Evolutionary conservation across 495 filamentous ascomycete species (phyloP), one percentile per base, ranked within the genome.

Genomic region (Neurospora sp.): DNA sequence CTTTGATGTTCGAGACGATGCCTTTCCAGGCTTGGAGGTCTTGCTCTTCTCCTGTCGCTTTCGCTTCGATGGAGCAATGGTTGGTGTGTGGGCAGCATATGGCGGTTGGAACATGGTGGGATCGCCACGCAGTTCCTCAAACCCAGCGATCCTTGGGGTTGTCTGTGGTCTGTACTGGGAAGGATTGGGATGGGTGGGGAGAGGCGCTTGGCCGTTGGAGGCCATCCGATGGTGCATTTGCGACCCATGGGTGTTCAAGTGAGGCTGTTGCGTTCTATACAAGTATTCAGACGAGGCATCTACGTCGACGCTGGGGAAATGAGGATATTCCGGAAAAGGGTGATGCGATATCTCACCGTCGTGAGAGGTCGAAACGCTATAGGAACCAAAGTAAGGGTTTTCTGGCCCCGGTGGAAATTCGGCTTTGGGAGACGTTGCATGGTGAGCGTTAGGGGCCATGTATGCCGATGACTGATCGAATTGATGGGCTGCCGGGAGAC

Each of bases 301-400:
- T 8, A 79, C 70, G 10, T 76, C 70, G 11, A 76, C 76, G 68
- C 41, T 69, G 8, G 69, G 31, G 53, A 75, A 78, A 1, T 69
- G 70, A 53, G 74, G 48, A 73, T 79, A 79, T 18, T 78, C 74
- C 7, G 61, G 70, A 38, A 77, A 74, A 14, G 72, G n/a, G 68
- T 79, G 79, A 46, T 78, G 78, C n/a, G 75, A 71, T 16, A 78
- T 70, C 41, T 81, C 78, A 31, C 69, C 68, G 0, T 77, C 76
- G 42, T 75, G 73, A 9, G 39, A 69, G 20, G 75, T 77, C 2
- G 81, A 82, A 9, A 82, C 81, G 20, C 76, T 76, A 37, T 74
- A 80, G 18, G 75, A 73, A 18, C 79, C 79, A 3, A 82, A 75
- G 16, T 81, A 82, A 3, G 74, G 81, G 35, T 78, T 74, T 40